Evolutionary conservation across 2,329 filamentous ascomycete genomes (phyloP), one percentile per base, ranked within the genome.

Genomic region (Zasmidium citrigriseum): DNA sequence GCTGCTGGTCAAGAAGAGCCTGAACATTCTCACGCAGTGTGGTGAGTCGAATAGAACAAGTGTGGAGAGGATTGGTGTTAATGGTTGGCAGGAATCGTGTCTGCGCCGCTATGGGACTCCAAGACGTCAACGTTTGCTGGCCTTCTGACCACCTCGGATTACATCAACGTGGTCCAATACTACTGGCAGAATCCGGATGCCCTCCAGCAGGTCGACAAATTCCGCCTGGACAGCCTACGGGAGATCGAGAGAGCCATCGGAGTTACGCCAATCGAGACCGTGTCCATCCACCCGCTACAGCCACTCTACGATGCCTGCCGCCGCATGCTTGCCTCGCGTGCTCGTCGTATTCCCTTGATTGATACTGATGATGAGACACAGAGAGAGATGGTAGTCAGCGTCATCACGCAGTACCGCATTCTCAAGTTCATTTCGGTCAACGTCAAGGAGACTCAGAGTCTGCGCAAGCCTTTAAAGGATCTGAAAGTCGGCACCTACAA

Each of bases 391-490:
- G 92, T 99, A 18, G 90, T 99, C 61, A 97, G 92, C 68, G 95
- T 99, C 61, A 90, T 99, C 59, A 99, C 95, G 0, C 95, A 99
- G 75, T 99, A 99, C 76, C 89, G 96, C 58, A 98, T 99, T 67
- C 85, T 99, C 64, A 99, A 99, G 74, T 99, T 99, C 74, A 96
- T 99, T 62, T 93, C 95, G 11, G 93, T 99, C 76, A 99, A 99
- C 76, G 87, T 90, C 44, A 87, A 88, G 67, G 90, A 96, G 72
- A 97, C 93, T 3, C 89, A 96, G 68, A 85, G 92, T 71, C 79
- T 99, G 61, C 90, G 91, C 72, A 97, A 96, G 77, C 88, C 91
- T 10, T 82, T 99, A 57, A 85, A 86, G 60, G 92, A 97, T 62
- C 84, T 98, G 55, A 86, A 86, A 23, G 82, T 99, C 9, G 96